Evolutionary conservation across 2,329 filamentous ascomycete species (phyloP), one percentile per base, ranked within the genome.

Genomic region (Cladosporium phlei): DNA sequence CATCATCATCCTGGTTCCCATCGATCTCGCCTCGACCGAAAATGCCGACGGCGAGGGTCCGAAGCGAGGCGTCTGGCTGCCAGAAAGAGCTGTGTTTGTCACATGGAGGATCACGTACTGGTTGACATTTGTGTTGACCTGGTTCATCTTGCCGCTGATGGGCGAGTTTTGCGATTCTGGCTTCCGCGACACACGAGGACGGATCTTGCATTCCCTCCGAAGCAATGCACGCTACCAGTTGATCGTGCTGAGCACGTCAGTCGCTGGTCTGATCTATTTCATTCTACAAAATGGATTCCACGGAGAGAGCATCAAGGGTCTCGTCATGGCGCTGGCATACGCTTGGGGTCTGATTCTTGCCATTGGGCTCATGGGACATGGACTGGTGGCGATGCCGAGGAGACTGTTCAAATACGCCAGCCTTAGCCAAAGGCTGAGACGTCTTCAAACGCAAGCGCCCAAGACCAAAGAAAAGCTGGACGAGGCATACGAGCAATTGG

Each of bases 351-450:
- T 98, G 57, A 76, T 91, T 4, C 75, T 97, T 43, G 93, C 90
- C 35, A 95, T 98, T 52, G 97, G 95, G 61, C 76, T 98, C 30
- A 97, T 98, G 91, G 93, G 93, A 5, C 93, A 98, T 66, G 93
- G 93, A 6, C 75, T 98, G 20, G 93, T 98, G 24, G 86, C 90
- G 1, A 86, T 98, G 48, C 93, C 93, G 1, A 78, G 91, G 54
- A 80, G 79, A 28, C 72, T 98, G 12, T 85, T 93, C 59, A 81
- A 85, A 49, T 85, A 88, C 61, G 85, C 89, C 24, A 88, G 83
- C 61, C 80, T 90, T 35, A 86, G 83, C 54, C 80, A 80, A 38
- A 78, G 83, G 47, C 67, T 98, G 37, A 82, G 83, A 51, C 76
- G 85, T 27, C 73, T 96, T 27, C 89, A 97, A 62, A 73, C 75